Evolutionary conservation across 257 asterid species (phyloP), one percentile per base, ranked within the genome.

Genomic region (Parsonsia alboflavescens): DNA sequence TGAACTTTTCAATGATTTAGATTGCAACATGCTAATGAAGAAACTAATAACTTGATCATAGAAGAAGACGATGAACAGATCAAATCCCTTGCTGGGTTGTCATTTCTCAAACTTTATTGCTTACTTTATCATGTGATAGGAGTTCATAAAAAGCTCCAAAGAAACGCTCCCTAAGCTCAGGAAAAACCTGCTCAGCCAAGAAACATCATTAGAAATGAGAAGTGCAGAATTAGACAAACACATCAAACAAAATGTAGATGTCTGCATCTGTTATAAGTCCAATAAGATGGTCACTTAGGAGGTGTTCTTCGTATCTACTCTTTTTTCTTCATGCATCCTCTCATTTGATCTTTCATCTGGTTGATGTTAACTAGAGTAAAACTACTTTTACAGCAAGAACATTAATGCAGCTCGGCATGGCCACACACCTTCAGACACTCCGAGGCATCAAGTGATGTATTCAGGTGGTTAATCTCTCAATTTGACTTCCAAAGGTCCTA

Each of bases 91-190:
- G 52, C 50, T 75, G 65, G 26, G 72, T 33, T 69, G 64, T 67
- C 67, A 69, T 65, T 73, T 74, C 53, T 24, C 76, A 72, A 73
- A 77, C 24, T 53, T 24, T 72, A 50, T 71, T 57, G 64, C 89
- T 90, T 85, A 92, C 97, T 81, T 84, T 90, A 74, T 92, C 99
- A 82, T 92, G 97, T 52, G 97, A 94, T 78, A 42, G 83, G 74
- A 94, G 91, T 89, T 92, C 99, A 78, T 30, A 88, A 33, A 86
- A 75, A 57, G 89, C 83, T 76, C 97, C 99, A 89, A 94, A 94
- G 86, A 50, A 94, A 24, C 96, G 86, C 77, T 94, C 99, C 54
- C 90, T 88, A 72, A 94, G 81, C 76, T 92, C 97, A 53, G 70
- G 73, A 53, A 90, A 75, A 73, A 75, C 96, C 98, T 94, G 88